These are phyloP conservation scores for Heliosperma pusillum DNA, from an alignment of 148 eudicot genomes.

Conservation along the genomic window DNA sequence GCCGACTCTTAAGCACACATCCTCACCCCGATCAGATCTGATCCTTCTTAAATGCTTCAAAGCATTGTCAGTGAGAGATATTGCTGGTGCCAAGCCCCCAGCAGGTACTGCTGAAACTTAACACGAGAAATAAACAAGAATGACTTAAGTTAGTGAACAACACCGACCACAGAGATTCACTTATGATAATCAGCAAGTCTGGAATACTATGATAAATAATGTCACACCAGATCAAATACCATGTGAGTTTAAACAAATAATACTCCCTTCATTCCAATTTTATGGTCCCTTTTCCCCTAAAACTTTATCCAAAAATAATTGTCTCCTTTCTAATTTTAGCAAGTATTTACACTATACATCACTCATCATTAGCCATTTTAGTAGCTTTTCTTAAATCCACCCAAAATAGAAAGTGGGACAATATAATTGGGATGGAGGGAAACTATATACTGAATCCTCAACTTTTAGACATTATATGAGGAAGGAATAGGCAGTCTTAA, in stretches of 20 bases:
- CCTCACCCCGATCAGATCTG: slow-evolving; percentile 63
- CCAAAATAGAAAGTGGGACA: too few species aligned
- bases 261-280: too few species aligned
- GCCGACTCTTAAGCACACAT: slow-evolving; percentile 87
- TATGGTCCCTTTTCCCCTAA: too few species aligned
- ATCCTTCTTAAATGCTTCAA: slow-evolving; percentile 81
- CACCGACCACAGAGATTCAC: neutral
- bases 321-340: too few species aligned
- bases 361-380: too few species aligned
- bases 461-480: too few species aligned
- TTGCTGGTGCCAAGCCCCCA: slow-evolving; percentile 76
- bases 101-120: slow-evolving; percentile 53
- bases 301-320: too few species aligned
- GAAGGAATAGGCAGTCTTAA: too few species aligned
- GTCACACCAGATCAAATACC: neutral
- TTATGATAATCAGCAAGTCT: neutral
- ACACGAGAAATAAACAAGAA: neutral
- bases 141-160: neutral
- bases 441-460: too few species aligned
- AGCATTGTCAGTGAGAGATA: slow-evolving; percentile 72
- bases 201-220: neutral
- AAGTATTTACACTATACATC: too few species aligned
- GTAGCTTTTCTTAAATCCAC: too few species aligned
- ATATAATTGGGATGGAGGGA: too few species aligned
- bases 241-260: neutral